Evolutionary conservation across 2,329 filamentous ascomycete species (phyloP), one percentile per base, ranked within the genome.

Genomic region (Sclerotinia sclerotiorum): DNA sequence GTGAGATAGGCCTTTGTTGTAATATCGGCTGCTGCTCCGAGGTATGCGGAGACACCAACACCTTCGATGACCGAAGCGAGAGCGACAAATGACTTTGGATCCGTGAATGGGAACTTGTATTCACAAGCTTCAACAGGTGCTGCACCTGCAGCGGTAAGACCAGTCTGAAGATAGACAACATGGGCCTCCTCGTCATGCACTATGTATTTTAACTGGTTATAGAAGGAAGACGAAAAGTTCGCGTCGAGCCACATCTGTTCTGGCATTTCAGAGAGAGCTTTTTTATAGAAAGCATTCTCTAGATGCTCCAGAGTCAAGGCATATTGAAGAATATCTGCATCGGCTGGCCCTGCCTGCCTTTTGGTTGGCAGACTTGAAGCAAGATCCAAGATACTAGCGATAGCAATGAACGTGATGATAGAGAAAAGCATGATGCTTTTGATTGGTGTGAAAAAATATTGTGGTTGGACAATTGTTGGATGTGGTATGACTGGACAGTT

Each of bases 241-340:
- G 85, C 85, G 35, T 77, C 79, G 29, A 78, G 73, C 76, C 89
- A 89, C 71, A 85, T 80, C 2, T 77, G 70, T 67, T 82, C 76
- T 48, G 80, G 81, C 80, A 85, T 90, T 72, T 85, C 87, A 69
- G 80, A 77, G 8, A 91, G 80, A 51, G 84, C 88, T 57, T 88
- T 76, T 49, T 80, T 81, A 79, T 91, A 91, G 79, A 90, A 91
- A 63, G 81, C 81, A 70, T 87, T 81, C 78, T 91, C 88, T 49
- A 87, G 82, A 70, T 85, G 82, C 77, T 87, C 85, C 15, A 87
- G 81, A 69, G 82, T 81, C 62, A 84, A 76, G 27, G 82, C 82
- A 63, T 82, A 84, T 77, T 82, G 81, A 65, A 83, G 78, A 64
- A 83, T 82, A 55, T 77, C 75, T 29, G 73, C 73, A 49, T 74